Evolutionary conservation across 768 basidiomycete genomes (phyloP), one percentile per base, ranked within the genome.

Genomic region (Favolaschia claudopus): DNA sequence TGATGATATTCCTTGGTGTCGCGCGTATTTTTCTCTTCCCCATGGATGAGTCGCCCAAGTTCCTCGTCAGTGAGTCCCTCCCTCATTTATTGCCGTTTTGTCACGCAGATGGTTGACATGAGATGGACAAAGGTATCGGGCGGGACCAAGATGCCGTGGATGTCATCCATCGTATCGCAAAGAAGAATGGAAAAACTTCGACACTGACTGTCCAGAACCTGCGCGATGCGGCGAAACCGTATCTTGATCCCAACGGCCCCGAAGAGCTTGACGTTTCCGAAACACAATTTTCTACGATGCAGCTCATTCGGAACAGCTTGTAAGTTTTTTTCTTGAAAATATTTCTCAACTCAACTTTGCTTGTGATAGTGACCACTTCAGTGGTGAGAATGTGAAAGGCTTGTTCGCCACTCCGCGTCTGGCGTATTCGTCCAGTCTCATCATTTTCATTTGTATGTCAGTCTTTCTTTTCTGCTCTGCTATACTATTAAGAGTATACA

Each of bases 1-100:
- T 87, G 52, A 85, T 86, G 78, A 67, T 87, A 47, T 15, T 82
- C 50, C 74, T 84, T 33, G 86, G 77, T 71, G 44, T 79, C 28
- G 62, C 85, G 29, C 83, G 84, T 40, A 80, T 83, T 70, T 78
- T 83, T 62, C 65, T 83, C 49, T 86, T 88, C 75, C 67, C 79
- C 40, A 74, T 88, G 27, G 78, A 84, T 62, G 85, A 88, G 69
- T 82, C 81, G 40, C 86, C 85, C 7, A 87, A 86, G 67, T 87
- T 78, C 68, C 79, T 84, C 61, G 82, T 88, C 83, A 79, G 82
- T 42, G 79, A 82, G 61, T 86, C 82, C 25, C 69, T 10, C 9
- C 27, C 19, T 6, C 10, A 31, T 22, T 9, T 13, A 17, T 3
- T 17, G 12, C n/a, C 2, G 15, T 38, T 37, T 25, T 15, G 32